phyloP scores from a whole-genome alignment of 352 stramenopile species.

The Globisporangium spiculum region DNA sequence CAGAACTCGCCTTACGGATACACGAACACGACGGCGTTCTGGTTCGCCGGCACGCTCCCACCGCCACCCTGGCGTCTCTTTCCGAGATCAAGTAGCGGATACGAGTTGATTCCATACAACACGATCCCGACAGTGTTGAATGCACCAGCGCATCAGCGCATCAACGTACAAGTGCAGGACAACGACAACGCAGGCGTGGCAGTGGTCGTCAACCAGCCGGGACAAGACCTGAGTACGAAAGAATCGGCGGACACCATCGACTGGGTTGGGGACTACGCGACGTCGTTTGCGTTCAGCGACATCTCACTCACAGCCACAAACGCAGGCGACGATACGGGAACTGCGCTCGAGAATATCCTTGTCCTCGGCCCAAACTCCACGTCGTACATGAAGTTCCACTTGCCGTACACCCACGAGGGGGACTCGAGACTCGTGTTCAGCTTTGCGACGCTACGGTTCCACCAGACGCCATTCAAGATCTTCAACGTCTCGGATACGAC shows the following conservation, averaged over 20 bases:
- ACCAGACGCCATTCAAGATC: slow-evolving; percentile 69
- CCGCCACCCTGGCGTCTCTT: slow-evolving; percentile 18
- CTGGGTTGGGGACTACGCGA: slow-evolving; percentile 57
- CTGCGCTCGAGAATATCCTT: slow-evolving; percentile 39
- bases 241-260: slow-evolving; percentile 38
- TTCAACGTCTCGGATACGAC: slow-evolving; percentile 40
- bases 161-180: slow-evolving; percentile 54
- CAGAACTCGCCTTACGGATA: slow-evolving; percentile 51
- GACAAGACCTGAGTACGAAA: slow-evolving; percentile 29
- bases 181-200: slow-evolving; percentile 47
- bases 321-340: background rate
- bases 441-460: slow-evolving; percentile 34
- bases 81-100: slow-evolving; percentile 24
- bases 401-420: slow-evolving; percentile 47
- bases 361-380: slow-evolving; percentile 40
- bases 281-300: slow-evolving; percentile 54
- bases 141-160: slow-evolving; percentile 35
- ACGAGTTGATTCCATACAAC: slow-evolving; percentile 56
- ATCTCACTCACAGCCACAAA: slow-evolving; percentile 30
- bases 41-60: slow-evolving; percentile 39
- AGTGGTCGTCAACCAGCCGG: slow-evolving; percentile 39
- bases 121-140: slow-evolving; percentile 44
- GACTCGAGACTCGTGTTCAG: slow-evolving; percentile 38
- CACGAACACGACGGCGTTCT: slow-evolving; percentile 52
- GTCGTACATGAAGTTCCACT: slow-evolving; percentile 69